phyloP scores from a whole-genome alignment of 2,329 filamentous ascomycete genomes.

The Phyllosticta ampelicida region DNA sequence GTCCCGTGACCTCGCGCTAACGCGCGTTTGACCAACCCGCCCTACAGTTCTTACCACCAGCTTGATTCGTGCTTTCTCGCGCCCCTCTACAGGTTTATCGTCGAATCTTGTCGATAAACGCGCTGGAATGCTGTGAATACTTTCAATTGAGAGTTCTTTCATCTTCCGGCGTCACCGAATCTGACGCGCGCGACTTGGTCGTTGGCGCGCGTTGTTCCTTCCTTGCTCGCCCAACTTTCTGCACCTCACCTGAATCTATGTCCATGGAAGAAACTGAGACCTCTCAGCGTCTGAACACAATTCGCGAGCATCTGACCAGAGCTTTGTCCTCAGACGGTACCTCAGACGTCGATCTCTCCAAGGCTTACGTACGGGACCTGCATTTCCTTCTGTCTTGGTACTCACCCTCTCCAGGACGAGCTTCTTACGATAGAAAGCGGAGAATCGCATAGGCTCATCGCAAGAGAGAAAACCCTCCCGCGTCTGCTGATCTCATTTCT shows the following conservation, averaged over 20 bases:
- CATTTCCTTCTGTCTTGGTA: not conserved
- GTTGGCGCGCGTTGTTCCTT: not conserved
- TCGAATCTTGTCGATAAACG: not conserved
- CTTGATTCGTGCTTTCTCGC: not conserved
- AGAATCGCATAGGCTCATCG: not conserved
- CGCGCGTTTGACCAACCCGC: not conserved
- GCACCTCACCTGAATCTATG: not conserved
- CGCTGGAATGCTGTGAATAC: not conserved
- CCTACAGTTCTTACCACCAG: not conserved
- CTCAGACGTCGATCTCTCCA: not conserved
- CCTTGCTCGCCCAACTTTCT: not conserved
- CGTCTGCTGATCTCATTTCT: not conserved
- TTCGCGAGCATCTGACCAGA: not conserved
- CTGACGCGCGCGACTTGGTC: not conserved
- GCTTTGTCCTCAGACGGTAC: not conserved
- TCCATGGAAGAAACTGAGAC: not conserved
- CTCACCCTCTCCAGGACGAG: not conserved
- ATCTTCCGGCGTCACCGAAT: not conserved
- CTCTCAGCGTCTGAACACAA: not conserved
- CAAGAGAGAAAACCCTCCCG: not conserved
- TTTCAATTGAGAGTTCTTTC: too few relatives aligned
- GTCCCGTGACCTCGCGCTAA: not conserved
- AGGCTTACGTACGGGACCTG: not conserved
- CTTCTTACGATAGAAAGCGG: not conserved
- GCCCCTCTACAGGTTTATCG: not conserved